These are phyloP conservation scores for Trametes cinnabarina DNA, from an alignment of 768 basidiomycete genomes.

Conservation along the genomic window DNA sequence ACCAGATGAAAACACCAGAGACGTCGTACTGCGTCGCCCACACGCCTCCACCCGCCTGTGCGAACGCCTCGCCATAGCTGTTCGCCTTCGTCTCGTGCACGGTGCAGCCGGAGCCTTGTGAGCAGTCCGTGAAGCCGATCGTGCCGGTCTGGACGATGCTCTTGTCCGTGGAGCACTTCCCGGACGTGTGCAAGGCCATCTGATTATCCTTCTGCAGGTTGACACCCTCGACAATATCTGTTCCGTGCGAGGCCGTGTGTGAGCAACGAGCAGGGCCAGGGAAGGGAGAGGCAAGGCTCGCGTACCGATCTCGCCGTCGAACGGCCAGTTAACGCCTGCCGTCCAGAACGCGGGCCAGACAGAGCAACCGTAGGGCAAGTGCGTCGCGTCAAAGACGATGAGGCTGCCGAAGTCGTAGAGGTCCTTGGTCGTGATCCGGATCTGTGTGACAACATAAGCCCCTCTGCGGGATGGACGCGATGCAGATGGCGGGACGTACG, in stretches of 20 bases:
- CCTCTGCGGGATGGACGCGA: no score
- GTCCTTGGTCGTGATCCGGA: conserved; percentile 45
- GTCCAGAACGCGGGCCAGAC: conserved; percentile 44
- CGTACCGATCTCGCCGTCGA: conserved; percentile 39
- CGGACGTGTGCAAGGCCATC: conserved; percentile 52
- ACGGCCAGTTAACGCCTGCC: conserved; percentile 41
- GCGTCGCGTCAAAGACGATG: conserved; percentile 45
- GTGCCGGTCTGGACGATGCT: conserved; percentile 35
- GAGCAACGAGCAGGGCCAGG: not conserved
- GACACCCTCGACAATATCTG: conserved; percentile 63
- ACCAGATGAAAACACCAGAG: conserved; percentile 52
- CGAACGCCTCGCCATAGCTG: conserved; percentile 44
- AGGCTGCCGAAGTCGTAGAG: conserved; percentile 43
- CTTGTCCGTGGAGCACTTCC: conserved; percentile 35
- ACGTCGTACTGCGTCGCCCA: conserved; percentile 70
- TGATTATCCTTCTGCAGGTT: conserved; percentile 53
- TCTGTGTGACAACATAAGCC: conserved; percentile 27
- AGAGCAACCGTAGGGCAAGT: conserved; percentile 59
- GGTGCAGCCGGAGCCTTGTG: conserved; percentile 36
- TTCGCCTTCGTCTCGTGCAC: conserved; percentile 35
- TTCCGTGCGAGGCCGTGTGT: conserved; percentile 17
- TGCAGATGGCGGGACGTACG: conserved; percentile 35
- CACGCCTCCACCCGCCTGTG: conserved; percentile 55
- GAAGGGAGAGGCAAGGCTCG: not conserved
- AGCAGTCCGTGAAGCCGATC: conserved; percentile 31